These are phyloP conservation scores for Secale cereale DNA, from an alignment of 176 grass and related monocot genomes.

Conservation along the genomic window DNA sequence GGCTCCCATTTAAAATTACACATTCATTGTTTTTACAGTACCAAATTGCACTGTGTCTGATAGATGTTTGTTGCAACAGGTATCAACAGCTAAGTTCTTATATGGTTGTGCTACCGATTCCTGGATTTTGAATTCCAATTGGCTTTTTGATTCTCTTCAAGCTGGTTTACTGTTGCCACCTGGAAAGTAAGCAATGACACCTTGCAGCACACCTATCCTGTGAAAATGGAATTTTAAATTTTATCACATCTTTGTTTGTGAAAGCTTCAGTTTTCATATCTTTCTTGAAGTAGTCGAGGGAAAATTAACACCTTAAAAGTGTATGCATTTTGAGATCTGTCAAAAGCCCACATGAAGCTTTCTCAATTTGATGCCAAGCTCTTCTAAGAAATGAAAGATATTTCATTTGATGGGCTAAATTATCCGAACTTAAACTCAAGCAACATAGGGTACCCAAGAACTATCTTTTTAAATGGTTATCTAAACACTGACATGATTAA, in stretches of 20 bases:
- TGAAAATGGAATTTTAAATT: background rate
- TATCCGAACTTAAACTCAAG: slow-evolving; percentile 8
- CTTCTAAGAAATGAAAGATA: background rate
- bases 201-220: background rate
- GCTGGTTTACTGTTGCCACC: slow-evolving; percentile 47
- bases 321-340: background rate
- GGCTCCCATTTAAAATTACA: background rate
- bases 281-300: background rate
- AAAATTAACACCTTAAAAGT: slow-evolving; percentile 18
- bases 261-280: slow-evolving; percentile 10
- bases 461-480: background rate
- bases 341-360: slow-evolving; percentile 11
- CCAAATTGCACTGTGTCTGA: background rate
- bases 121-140: slow-evolving; percentile 62
- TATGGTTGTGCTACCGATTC: slow-evolving; percentile 82
- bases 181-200: slow-evolving; percentile 54
- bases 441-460: slow-evolving; percentile 16
- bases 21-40: background rate
- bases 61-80: slow-evolving; percentile 46
- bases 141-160: slow-evolving; percentile 75
- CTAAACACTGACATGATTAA: background rate
- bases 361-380: slow-evolving; percentile 9
- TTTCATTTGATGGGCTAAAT: slow-evolving; percentile 4
- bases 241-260: background rate
- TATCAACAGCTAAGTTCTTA: slow-evolving; percentile 79